Evolutionary conservation across 768 basidiomycete species (phyloP).

Genomic region (Termitomyces sp.): DNA sequence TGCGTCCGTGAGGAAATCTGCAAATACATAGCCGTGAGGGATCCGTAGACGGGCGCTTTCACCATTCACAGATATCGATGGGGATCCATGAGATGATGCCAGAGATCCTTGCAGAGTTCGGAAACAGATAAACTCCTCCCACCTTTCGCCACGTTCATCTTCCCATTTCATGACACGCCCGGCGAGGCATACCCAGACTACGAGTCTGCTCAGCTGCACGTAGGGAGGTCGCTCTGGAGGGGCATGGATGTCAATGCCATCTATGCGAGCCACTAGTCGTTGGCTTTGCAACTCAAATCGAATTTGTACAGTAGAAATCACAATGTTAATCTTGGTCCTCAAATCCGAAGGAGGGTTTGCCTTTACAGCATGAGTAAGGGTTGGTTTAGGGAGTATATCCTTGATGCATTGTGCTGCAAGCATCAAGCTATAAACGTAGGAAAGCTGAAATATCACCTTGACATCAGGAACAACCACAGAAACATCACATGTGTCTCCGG

Average conservation of each 20-base stretch:
- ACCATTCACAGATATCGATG: constrained; percentile 43
- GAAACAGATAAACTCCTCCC: constrained; percentile 72
- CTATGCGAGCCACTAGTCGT: constrained; percentile 37
- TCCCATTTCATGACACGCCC: constrained; percentile 28
- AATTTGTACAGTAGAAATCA: constrained; percentile 42
- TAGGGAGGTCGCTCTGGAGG: constrained; percentile 21
- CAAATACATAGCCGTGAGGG: constrained; percentile 70
- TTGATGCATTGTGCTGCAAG: constrained; percentile 53
- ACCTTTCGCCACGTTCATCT: constrained; percentile 34
- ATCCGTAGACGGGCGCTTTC: constrained; percentile 72
- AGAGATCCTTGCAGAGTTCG: constrained; percentile 42
- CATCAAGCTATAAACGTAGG: constrained; percentile 64
- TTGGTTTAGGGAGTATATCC: constrained; percentile 23
- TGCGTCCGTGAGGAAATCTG: constrained; percentile 69
- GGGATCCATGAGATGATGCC: constrained; percentile 24
- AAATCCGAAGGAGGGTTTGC: constrained; percentile 1
- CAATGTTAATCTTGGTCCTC: constrained; percentile 24
- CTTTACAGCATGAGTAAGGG: constrained; percentile 9
- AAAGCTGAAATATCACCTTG: constrained; percentile 48
- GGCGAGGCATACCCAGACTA: constrained; percentile 55
- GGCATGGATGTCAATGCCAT: constrained; percentile 26
- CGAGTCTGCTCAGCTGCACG: constrained; percentile 34
- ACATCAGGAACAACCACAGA: constrained; percentile 47
- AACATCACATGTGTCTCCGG: constrained; percentile 38
- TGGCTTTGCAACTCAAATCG: constrained; percentile 42